Evolutionary conservation across 495 filamentous ascomycete genomes (phyloP), one percentile per base, ranked within the genome.

Genomic region (Aspergillus diversus): DNA sequence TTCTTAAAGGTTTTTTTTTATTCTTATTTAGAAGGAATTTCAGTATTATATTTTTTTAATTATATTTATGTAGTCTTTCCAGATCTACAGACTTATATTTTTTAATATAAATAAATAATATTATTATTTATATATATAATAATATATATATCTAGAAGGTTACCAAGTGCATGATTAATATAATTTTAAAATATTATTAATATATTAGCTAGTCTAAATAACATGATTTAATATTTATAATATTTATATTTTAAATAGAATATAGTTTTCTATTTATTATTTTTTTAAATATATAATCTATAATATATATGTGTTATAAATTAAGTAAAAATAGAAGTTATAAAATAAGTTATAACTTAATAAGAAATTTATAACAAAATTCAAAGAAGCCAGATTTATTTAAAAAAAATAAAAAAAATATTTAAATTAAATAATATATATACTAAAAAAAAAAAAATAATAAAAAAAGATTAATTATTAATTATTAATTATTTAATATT

Each of bases 221-320:
- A 55, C 35, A 55, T 55, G 13, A n/a, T 34, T 55, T 33, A 2
- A 8, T 56, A 39, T 39, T 43, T 56, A 56, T 17, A 13, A n/a
- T 37, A 42, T 3, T 27, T 39, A 31, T 13, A 35, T 37, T 56
- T 35, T 37, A 43, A 4, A 16, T 39, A 56, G 6, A 56, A 56
- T n/a, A 37, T 55, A 0, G 15, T n/a, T n/a, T 33, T 55, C 1
- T 33, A 35, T 11, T 55, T 11, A 3, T 55, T 33, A 34, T 8
- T 55, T n/a, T 12, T 35, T 35, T 13, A 5, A 33, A n/a, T 55
- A 33, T 55, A 34, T 17, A 55, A 33, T 34, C 6, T n/a, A 34
- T n/a, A n/a, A 35, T 33, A 55, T 8, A n/a, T n/a, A n/a, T n/a
- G n/a, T n/a, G n/a, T n/a, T n/a, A n/a, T n/a, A 39, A 39, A 3